Percentiles rank a stretch among this genome's conserved stretches.
phyloP scores from a whole-genome alignment of 2,329 filamentous ascomycete genomes.

The Cryphonectria naterciae region DNA sequence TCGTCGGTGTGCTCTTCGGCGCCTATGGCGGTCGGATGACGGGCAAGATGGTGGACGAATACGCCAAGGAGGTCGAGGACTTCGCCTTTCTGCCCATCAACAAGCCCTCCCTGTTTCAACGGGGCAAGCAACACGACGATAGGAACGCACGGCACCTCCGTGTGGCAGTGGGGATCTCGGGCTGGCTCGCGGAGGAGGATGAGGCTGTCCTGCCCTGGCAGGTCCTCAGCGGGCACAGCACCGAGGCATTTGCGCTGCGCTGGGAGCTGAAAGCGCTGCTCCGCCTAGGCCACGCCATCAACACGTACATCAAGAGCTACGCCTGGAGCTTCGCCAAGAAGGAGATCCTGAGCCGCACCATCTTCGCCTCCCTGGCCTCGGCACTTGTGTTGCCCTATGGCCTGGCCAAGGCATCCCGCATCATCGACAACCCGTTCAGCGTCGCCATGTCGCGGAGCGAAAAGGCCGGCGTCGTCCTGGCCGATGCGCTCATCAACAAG shows the following conservation, averaged over 20 bases:
- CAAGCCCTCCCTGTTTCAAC: slow-evolving; percentile 44
- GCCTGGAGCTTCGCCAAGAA: slow-evolving; percentile 76
- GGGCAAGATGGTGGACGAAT: slow-evolving; percentile 83
- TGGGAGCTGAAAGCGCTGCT: slow-evolving; percentile 82
- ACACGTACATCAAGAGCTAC: slow-evolving; percentile 71
- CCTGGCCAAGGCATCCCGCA: slow-evolving; percentile 67
- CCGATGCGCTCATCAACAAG: slow-evolving; percentile 80
- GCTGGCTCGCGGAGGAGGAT: slow-evolving; percentile 76
- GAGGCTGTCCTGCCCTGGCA: slow-evolving; percentile 83
- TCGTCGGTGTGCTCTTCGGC: slow-evolving; percentile 87
- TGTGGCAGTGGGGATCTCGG: slow-evolving; percentile 84
- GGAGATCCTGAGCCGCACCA: slow-evolving; percentile 74
- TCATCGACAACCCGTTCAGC: slow-evolving; percentile 82
- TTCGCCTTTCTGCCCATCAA: slow-evolving; percentile 76
- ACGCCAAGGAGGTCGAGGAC: slow-evolving; percentile 85
- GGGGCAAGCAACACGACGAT: slow-evolving; percentile 35
- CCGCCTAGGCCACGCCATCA: slow-evolving; percentile 74
- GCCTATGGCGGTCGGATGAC: slow-evolving; percentile 82
- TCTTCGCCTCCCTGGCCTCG: slow-evolving; percentile 69
- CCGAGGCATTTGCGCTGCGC: slow-evolving; percentile 82
- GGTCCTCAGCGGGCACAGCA: slow-evolving; percentile 64
- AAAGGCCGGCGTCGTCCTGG: slow-evolving; percentile 79
- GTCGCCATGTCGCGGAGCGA: slow-evolving; percentile 76
- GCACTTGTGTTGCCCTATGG: slow-evolving; percentile 71
- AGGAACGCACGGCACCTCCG: slow-evolving; percentile 61